Conservation (phyloP, 768 basidiomycete species). For the Sarcodon aspratus region DNA sequence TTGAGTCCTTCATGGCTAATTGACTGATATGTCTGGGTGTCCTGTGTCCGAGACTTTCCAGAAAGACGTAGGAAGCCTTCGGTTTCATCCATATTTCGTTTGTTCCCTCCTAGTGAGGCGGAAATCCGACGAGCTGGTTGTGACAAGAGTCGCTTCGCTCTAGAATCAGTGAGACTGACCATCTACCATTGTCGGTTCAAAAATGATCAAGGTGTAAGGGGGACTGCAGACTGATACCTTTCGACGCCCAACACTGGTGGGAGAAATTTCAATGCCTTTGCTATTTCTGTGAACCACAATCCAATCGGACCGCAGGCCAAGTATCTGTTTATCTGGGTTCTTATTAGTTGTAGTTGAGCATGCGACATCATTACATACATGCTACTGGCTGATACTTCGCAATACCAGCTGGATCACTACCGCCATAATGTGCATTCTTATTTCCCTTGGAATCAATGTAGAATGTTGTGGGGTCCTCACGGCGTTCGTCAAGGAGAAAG, state of each 20-base stretch:
- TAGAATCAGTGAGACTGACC: background rate
- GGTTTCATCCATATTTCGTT: background rate
- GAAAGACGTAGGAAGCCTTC: background rate
- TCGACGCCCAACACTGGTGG: background rate
- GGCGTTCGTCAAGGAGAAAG: conserved; percentile 2
- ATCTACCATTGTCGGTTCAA: too few species aligned
- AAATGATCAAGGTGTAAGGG: background rate
- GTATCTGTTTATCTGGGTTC: background rate
- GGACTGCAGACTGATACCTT: background rate
- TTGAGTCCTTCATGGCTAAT: background rate
- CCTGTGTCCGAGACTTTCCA: background rate
- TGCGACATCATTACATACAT: background rate
- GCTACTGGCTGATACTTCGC: background rate
- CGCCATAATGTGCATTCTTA: background rate
- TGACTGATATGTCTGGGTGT: background rate
- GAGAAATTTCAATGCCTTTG: background rate
- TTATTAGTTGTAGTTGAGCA: background rate
- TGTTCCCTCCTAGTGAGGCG: background rate
- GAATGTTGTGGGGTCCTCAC: background rate
- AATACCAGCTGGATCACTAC: background rate
- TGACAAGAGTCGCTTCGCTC: background rate
- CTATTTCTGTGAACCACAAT: background rate
- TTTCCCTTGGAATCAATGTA: background rate
- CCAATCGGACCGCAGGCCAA: background rate
- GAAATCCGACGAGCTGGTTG: background rate